Conservation (phyloP, 345 rosid genomes). For the Barbarea vulgaris region DNA sequence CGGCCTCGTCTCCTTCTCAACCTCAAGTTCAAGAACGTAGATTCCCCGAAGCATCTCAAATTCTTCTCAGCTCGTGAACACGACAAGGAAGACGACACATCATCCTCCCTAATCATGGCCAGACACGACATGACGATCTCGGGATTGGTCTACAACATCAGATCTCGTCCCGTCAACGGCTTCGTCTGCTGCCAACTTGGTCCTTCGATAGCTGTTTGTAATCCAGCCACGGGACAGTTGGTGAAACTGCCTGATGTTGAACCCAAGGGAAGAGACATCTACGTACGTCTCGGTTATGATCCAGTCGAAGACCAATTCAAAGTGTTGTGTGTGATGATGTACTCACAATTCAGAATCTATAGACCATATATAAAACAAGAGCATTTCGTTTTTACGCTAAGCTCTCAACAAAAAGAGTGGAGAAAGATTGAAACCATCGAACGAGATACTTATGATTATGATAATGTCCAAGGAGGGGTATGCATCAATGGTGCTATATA, state of each 20-base stretch:
- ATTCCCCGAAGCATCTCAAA: no score
- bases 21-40: no score
- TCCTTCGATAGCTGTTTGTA: not conserved
- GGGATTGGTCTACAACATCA: not conserved
- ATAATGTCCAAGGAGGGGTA: not conserved
- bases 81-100: no score
- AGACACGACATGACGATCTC: no score
- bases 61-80: no score
- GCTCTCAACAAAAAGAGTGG: not conserved
- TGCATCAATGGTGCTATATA: not conserved
- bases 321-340: conserved; percentile 6
- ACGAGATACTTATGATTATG: not conserved
- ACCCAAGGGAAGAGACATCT: not conserved
- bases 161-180: conserved; percentile 13
- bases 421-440: not conserved
- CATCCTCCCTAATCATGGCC: no score
- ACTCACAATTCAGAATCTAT: not conserved
- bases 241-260: not conserved
- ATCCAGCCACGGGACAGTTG: not conserved
- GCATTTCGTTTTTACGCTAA: not conserved
- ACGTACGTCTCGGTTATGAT: conserved; percentile 22
- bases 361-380: not conserved
- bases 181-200: not conserved
- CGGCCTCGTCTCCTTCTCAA: no score
- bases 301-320: not conserved